Percentiles rank a stretch among this genome's conserved stretches.
These are phyloP conservation scores for Xerocomellus intermedius DNA, from an alignment of 768 basidiomycete genomes.

Conservation along the genomic window DNA sequence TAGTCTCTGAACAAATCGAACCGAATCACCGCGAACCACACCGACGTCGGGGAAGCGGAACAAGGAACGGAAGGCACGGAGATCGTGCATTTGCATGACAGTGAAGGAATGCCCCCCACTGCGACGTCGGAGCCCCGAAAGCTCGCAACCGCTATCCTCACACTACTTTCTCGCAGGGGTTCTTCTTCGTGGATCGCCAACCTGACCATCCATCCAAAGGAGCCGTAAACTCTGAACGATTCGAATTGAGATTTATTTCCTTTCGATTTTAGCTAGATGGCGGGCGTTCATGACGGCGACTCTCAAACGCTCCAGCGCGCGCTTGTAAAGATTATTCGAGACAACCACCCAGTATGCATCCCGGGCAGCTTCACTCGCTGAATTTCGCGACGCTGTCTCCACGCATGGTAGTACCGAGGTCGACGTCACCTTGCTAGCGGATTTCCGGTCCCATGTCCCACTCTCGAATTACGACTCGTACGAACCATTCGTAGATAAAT, in stretches of 20 bases:
- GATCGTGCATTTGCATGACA: no score
- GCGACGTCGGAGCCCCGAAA: no score
- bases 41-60: no score
- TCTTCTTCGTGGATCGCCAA: no score
- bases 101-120: no score
- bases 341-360: slow-evolving; percentile 12
- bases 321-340: slow-evolving; percentile 5
- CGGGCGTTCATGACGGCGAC: not conserved
- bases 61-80: no score
- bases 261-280: not conserved
- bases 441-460: slow-evolving; percentile 8
- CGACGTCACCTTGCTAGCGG: slow-evolving; percentile 6
- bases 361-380: not conserved
- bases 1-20: no score
- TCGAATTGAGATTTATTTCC: not conserved
- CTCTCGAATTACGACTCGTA: slow-evolving; percentile 15
- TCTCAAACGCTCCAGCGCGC: not conserved
- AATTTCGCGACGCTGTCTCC: slow-evolving; percentile 10
- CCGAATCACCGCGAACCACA: no score
- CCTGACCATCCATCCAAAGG: no score
- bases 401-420: not conserved
- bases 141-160: no score
- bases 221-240: not conserved
- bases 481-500: slow-evolving; percentile 13
- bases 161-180: no score